These are phyloP conservation scores for Colletotrichum sp. DNA, from an alignment of 2,329 filamentous ascomycete species.

Conservation along the genomic window DNA sequence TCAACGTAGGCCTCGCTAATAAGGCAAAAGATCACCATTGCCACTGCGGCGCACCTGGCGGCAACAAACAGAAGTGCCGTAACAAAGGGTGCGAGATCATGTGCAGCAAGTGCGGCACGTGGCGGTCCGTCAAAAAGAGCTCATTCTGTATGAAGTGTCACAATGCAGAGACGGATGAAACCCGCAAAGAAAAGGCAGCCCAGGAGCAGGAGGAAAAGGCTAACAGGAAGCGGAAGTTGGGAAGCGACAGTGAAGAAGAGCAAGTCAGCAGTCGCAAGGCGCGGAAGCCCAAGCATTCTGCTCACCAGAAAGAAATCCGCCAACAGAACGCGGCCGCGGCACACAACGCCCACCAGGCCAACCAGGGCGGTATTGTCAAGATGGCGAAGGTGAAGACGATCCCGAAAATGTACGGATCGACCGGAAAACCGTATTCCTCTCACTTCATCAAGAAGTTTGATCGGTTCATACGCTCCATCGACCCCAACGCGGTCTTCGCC, in stretches of 20 bases:
- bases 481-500: neutral
- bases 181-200: neutral
- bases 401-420: neutral
- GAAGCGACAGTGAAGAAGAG: neutral
- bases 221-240: neutral
- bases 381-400: neutral
- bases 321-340: neutral
- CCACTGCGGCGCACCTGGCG: neutral
- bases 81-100: neutral
- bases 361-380: neutral
- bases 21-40: neutral
- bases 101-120: neutral
- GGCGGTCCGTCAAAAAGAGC: neutral
- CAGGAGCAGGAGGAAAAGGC: neutral
- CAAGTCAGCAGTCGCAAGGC: neutral
- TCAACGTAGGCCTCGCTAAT: neutral
- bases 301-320: neutral
- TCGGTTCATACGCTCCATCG: neutral
- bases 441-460: neutral
- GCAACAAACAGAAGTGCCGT: neutral
- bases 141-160: neutral
- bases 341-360: neutral
- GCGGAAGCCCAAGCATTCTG: neutral
- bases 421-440: neutral
- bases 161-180: neutral